A percentile compares a stretch with the other conserved stretches of the same genome.
Conservation (phyloP, 1,139 yeast genomes). For the Citeromyces hawaiiensis region DNA sequence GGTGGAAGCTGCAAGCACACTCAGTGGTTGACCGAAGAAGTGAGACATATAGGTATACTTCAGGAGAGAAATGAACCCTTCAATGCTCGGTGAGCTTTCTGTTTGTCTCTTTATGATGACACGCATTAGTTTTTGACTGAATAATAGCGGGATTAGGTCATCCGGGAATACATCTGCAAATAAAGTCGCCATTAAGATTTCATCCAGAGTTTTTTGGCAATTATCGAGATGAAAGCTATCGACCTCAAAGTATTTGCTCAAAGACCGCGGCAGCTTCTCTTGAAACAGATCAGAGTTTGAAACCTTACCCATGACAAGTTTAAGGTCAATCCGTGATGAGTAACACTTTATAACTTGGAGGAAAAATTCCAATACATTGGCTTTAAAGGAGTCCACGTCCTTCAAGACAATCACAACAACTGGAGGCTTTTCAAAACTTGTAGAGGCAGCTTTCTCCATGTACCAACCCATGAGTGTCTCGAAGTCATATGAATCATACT, state of each 20-base stretch:
- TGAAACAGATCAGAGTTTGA: conserved; percentile 30
- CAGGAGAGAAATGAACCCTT: conserved; percentile 36
- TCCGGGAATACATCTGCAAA: conserved; percentile 11
- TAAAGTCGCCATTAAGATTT: conserved; percentile 17
- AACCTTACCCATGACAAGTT: conserved; percentile 32
- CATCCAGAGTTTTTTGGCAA: conserved; percentile 29
- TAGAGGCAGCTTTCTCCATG: too few species aligned
- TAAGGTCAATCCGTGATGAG: too few species aligned
- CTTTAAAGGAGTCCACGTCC: too few species aligned
- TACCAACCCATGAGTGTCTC: too few species aligned
- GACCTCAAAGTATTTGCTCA: conserved; percentile 11
- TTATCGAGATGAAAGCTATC: conserved; percentile 24
- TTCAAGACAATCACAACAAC: too few species aligned
- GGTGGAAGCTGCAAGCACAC: conserved; percentile 17
- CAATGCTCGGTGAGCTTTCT: conserved; percentile 23
- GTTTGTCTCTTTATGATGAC: conserved; percentile 19
- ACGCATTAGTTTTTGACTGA: conserved; percentile 23
- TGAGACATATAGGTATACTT: conserved; percentile 58
- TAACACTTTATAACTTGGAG: too few species aligned
- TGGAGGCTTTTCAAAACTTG: too few species aligned
- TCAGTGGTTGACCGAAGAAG: conserved; percentile 56
- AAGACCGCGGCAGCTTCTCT: conserved; percentile 22
- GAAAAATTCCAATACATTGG: too few species aligned
- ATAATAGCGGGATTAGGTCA: conserved; percentile 9
- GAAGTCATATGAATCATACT: too few species aligned